Percentiles rank a stretch among this genome's conserved stretches.
Evolutionary conservation across 2,329 filamentous ascomycete species (phyloP).

Genomic region (Neonectria faginata): DNA sequence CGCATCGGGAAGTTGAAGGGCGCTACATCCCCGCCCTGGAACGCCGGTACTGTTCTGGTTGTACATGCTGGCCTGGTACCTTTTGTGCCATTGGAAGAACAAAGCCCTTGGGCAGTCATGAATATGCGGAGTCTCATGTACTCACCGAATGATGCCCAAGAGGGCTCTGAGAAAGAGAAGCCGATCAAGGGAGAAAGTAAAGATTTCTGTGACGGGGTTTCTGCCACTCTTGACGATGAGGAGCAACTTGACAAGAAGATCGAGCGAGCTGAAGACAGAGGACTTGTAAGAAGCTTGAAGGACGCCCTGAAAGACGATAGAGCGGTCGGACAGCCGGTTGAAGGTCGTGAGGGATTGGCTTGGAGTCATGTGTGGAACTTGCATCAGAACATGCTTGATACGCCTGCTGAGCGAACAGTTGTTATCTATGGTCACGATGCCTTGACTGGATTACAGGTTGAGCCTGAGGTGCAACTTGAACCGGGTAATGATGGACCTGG

Average conservation of each 20-base stretch:
- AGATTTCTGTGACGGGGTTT: background rate
- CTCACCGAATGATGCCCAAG: conserved; percentile 42
- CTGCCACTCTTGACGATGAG: background rate
- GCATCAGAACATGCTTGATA: conserved; percentile 29
- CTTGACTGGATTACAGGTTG: conserved; percentile 67
- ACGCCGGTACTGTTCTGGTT: conserved; percentile 57
- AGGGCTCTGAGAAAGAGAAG: background rate
- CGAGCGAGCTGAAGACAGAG: conserved; percentile 1
- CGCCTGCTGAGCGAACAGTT: conserved; percentile 58
- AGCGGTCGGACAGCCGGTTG: conserved; percentile 19
- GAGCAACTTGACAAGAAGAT: conserved; percentile 4
- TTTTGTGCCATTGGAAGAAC: conserved; percentile 73
- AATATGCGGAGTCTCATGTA: conserved; percentile 83
- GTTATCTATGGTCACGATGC: conserved; percentile 89
- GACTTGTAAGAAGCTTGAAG: background rate
- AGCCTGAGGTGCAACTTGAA: conserved; percentile 36
- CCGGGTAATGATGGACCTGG: background rate
- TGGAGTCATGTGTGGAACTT: conserved; percentile 39
- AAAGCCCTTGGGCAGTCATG: conserved; percentile 82
- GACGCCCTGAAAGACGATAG: background rate
- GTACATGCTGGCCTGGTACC: conserved; percentile 88
- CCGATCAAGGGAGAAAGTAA: background rate
- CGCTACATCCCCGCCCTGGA: conserved; percentile 29
- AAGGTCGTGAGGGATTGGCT: conserved; percentile 31
- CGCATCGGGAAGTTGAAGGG: conserved; percentile 26